Percentiles rank a stretch among this genome's conserved stretches.
phyloP scores from a whole-genome alignment of 768 basidiomycete genomes.

The Pulveroboletus frians region DNA sequence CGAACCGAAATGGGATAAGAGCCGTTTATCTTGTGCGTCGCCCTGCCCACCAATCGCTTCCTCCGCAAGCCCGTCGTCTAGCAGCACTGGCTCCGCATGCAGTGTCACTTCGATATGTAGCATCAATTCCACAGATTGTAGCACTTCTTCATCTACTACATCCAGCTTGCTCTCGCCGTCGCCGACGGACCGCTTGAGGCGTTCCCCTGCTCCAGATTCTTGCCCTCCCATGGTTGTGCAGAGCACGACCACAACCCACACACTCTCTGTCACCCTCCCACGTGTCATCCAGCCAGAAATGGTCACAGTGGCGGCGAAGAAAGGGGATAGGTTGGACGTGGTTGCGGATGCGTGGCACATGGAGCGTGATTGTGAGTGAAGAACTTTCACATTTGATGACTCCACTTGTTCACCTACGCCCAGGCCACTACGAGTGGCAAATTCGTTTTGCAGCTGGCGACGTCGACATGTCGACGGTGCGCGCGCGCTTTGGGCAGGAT shows the following conservation, averaged over 20 bases:
- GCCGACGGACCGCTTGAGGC: slow-evolving; percentile 28
- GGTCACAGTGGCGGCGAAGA: slow-evolving; percentile 59
- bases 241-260: slow-evolving; percentile 38
- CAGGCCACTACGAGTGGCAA: slow-evolving; percentile 62
- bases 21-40: slow-evolving; percentile 26
- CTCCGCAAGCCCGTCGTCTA: slow-evolving; percentile 18
- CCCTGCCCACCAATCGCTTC: slow-evolving; percentile 27
- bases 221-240: slow-evolving; percentile 43
- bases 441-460: slow-evolving; percentile 50
- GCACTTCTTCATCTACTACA: slow-evolving; percentile 13
- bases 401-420: slow-evolving; percentile 1
- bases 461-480: slow-evolving; percentile 48
- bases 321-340: slow-evolving; percentile 51
- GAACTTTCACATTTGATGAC: not conserved
- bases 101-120: slow-evolving; percentile 23
- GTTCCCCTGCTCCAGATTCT: slow-evolving; percentile 30
- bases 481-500: slow-evolving; percentile 43
- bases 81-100: slow-evolving; percentile 23
- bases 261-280: slow-evolving; percentile 46
- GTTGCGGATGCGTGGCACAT: slow-evolving; percentile 61
- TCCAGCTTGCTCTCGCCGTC: slow-evolving; percentile 20
- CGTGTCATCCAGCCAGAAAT: slow-evolving; percentile 49
- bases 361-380: slow-evolving; percentile 52
- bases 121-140: slow-evolving; percentile 11
- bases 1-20: slow-evolving; percentile 28